A percentile compares a stretch with the other conserved stretches of the same genome.
phyloP scores from a whole-genome alignment of 1,284 basidiomycete species.

The Cutaneotrichosporon cyanovorans region DNA sequence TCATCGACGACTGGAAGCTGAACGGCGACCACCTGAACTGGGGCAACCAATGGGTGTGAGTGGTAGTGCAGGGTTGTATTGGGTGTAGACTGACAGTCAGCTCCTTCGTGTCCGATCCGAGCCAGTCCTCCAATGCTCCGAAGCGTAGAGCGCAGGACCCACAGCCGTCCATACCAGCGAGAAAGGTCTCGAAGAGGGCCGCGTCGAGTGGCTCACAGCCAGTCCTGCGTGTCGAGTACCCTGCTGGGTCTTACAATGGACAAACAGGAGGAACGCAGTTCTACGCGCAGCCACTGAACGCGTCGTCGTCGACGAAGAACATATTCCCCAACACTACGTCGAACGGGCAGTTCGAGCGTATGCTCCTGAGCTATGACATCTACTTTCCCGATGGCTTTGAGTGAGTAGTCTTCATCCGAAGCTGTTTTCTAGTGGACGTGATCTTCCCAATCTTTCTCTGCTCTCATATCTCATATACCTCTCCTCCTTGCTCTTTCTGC shows the following conservation, averaged over 20 bases:
- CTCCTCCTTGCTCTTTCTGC: no score
- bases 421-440: no score
- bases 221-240: slow-evolving; percentile 41
- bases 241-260: slow-evolving; percentile 40
- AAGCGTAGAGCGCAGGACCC: no score
- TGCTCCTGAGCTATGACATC: slow-evolving; percentile 37
- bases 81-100: no score
- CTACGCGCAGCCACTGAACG: slow-evolving; percentile 32
- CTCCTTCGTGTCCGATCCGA: no score
- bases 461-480: no score
- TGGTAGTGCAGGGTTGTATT: no score
- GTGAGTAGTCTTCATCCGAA: no score
- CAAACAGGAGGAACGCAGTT: slow-evolving; percentile 45
- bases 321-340: slow-evolving; percentile 16
- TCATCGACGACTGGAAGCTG: slow-evolving; percentile 30
- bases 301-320: slow-evolving; percentile 7
- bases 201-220: slow-evolving; percentile 17
- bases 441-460: no score
- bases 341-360: slow-evolving; percentile 35
- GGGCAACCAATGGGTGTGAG: slow-evolving; percentile 9
- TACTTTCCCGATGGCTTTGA: slow-evolving; percentile 34
- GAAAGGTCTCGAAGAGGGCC: background rate
- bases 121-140: slow-evolving; percentile 2
- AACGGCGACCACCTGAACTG: slow-evolving; percentile 28
- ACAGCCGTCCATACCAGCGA: no score